Evolutionary conservation across 306 rosid genomes (phyloP).

Genomic region (Astragalus membranaceus): DNA sequence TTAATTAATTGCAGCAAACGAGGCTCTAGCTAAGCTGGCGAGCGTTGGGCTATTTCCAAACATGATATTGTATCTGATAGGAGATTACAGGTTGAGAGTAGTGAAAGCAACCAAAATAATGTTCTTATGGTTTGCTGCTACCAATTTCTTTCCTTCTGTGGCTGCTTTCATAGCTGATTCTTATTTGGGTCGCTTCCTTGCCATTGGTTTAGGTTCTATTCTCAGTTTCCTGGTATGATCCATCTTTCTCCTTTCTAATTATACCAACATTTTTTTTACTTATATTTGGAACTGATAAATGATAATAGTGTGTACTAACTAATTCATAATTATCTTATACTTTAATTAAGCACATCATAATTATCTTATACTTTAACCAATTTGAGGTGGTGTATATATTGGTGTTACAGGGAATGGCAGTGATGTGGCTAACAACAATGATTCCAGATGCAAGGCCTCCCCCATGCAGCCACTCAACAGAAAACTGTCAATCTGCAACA

Average conservation of each 20-base stretch:
- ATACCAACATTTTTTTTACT: background rate
- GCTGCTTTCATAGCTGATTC: constrained; percentile 65
- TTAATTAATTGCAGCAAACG: constrained; percentile 39
- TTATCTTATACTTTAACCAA: too few relatives aligned
- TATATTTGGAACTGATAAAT: too few relatives aligned
- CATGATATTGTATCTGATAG: constrained; percentile 49
- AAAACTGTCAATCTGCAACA: constrained; percentile 35
- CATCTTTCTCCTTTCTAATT: background rate
- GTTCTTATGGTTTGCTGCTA: constrained; percentile 35
- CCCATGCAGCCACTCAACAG: constrained; percentile 22
- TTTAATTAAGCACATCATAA: too few relatives aligned
- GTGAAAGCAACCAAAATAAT: constrained; percentile 35
- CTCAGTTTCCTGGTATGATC: constrained; percentile 33
- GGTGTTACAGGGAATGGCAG: constrained; percentile 40
- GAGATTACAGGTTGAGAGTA: constrained; percentile 36
- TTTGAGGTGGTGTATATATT: too few relatives aligned
- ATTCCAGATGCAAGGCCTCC: constrained; percentile 48
- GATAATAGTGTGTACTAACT: too few relatives aligned
- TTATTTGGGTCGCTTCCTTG: constrained; percentile 55
- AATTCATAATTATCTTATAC: too few relatives aligned
- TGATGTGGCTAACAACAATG: constrained; percentile 62
- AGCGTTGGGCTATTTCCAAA: constrained; percentile 47
- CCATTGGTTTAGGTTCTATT: constrained; percentile 43
- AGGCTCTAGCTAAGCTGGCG: constrained; percentile 51
- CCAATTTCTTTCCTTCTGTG: constrained; percentile 46